phyloP scores from a whole-genome alignment of 1,139 yeast genomes.

The Protomyces inundatus region DNA sequence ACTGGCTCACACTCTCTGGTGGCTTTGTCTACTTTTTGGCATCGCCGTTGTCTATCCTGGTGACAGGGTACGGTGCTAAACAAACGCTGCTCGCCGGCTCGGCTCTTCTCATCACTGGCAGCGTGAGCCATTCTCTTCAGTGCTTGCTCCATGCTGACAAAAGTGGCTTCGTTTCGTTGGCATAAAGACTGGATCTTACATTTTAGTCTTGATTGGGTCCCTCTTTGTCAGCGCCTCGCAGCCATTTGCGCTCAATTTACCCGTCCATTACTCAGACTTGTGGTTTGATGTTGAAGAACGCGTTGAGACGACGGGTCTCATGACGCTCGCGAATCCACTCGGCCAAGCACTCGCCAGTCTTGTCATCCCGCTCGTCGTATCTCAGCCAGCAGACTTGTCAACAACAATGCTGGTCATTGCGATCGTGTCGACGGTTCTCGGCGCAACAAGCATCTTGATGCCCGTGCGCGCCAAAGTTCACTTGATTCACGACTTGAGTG shows the following conservation, averaged over 20 bases:
- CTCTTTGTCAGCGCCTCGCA: constrained; percentile 41
- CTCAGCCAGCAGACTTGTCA: constrained; percentile 30
- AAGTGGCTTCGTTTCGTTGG: constrained; percentile 19
- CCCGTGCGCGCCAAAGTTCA: constrained; percentile 1
- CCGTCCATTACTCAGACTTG: constrained; percentile 39
- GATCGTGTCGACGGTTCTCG: constrained; percentile 33
- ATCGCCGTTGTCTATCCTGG: constrained; percentile 32
- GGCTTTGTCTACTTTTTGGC: constrained; percentile 37
- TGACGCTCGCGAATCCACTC: constrained; percentile 40
- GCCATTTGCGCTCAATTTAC: constrained; percentile 40
- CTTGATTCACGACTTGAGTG: constrained; percentile 23
- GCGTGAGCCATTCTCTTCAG: constrained; percentile 8
- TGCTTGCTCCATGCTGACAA: not conserved
- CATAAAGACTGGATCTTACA: constrained; percentile 28
- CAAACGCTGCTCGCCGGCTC: constrained; percentile 36
- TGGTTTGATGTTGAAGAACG: constrained; percentile 39
- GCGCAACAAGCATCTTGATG: not conserved
- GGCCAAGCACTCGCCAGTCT: constrained; percentile 43
- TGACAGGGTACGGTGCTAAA: constrained; percentile 23
- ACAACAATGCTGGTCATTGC: constrained; percentile 35
- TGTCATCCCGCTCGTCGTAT: constrained; percentile 40
- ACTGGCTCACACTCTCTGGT: constrained; percentile 41
- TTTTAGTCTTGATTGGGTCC: constrained; percentile 39
- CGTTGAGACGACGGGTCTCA: constrained; percentile 40
- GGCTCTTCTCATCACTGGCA: constrained; percentile 36